Conservation (phyloP, 306 rosid genomes). For the Castanospermum australe region DNA sequence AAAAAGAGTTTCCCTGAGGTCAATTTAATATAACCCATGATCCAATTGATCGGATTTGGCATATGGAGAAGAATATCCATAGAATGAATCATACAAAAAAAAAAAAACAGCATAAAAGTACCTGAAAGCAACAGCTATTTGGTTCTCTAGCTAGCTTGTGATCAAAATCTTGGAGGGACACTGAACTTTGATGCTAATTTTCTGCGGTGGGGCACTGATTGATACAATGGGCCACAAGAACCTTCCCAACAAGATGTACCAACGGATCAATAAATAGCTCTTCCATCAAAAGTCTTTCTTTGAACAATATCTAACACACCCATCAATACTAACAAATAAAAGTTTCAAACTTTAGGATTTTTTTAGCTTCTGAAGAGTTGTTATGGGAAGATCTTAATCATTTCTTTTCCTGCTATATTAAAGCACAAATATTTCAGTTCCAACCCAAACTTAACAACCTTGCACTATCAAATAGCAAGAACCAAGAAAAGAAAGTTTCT, state of each 20-base stretch:
- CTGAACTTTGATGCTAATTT: not conserved
- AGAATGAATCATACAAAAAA: slow-evolving; percentile 27
- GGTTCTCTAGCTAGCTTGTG: not conserved
- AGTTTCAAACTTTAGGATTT: slow-evolving; percentile 24
- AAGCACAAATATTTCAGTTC: not conserved
- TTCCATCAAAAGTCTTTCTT: not conserved
- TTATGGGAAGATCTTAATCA: not conserved
- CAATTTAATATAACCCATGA: not conserved
- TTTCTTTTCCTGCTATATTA: not conserved
- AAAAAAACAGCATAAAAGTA: slow-evolving; percentile 26
- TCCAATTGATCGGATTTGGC: slow-evolving; percentile 25
- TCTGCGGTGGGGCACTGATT: not conserved
- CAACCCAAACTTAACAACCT: not conserved
- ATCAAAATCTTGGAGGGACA: not conserved
- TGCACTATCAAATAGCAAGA: not conserved
- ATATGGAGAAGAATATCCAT: slow-evolving; percentile 36
- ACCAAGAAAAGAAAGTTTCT: not conserved
- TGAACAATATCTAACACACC: slow-evolving; percentile 5
- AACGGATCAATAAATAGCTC: not conserved
- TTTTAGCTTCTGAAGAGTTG: not conserved
- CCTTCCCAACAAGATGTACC: not conserved
- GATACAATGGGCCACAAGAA: not conserved
- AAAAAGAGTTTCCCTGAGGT: not conserved
- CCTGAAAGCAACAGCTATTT: slow-evolving; percentile 33
- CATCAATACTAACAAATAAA: slow-evolving; percentile 12